Evolutionary conservation across 228 moss, liverwort and hornwort genomes (phyloP), one percentile per base, ranked within the genome.

Genomic region (Sphagnum magellanicum): DNA sequence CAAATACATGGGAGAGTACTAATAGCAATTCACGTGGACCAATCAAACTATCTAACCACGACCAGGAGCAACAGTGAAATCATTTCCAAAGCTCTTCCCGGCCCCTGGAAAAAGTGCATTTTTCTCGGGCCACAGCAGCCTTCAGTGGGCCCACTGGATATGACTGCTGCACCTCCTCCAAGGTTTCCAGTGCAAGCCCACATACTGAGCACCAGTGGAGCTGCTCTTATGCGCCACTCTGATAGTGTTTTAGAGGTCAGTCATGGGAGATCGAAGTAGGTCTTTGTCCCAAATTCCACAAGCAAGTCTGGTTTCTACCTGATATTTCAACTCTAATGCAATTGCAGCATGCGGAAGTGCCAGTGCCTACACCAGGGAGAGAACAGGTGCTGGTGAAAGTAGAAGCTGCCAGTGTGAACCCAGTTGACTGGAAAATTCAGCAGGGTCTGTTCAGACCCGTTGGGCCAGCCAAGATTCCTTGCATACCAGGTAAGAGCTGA

Each of bases 381-480:
- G 81, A 77, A 49, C 79, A 85, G 71, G 74, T 85, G 5, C 51
- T 85, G 67, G 73, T 85, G 10, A 85, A 79, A 71, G 79, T 85
- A 55, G 81, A 85, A 75, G 85, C 85, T 50, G 81, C 81, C 0
- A 63, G 81, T 49, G 77, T 85, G 52, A 85, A 85, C 68, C 85
- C 81, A 60, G 75, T 81, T 2, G 85, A 85, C 49, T 81, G 77
- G 79, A 81, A 79, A 75, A 65, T 14, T 63, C 79, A 85, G 69
- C 68, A 61, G 47, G 77, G 85, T 58, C 0, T 65, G 10, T 6
- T 78, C 0, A 81, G 59, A 76, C 49, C 76, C 53, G 0, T 85
- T n/a, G 4, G 73, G 50, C 81, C 85, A 2, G 63, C 75, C 9
- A 85, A 82, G 71, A 49, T 85, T 48, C 85, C 85, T 15, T 32